Conservation (phyloP, 192 early-diverging fungal genomes). For the Piromyces sp. region DNA sequence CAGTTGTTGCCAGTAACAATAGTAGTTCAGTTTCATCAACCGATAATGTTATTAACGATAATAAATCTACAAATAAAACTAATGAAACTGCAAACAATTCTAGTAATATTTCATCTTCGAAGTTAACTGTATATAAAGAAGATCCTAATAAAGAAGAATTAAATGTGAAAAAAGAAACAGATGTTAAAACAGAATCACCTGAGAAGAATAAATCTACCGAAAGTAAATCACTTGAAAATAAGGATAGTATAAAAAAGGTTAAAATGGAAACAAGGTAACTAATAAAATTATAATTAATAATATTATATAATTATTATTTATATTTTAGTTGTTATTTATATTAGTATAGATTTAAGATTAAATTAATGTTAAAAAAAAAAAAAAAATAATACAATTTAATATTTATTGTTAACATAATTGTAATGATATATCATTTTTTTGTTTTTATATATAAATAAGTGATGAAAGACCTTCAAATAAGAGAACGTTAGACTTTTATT, state of each 20-base stretch:
- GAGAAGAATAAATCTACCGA: not conserved
- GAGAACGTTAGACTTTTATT: not conserved
- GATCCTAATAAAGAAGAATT: not conserved
- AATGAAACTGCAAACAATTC: not conserved
- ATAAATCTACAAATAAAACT: not conserved
- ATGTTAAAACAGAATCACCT: not conserved
- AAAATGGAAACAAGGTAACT: too few relatives aligned
- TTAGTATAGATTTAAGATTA: too few relatives aligned
- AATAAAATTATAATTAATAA: too few relatives aligned
- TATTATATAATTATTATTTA: too few relatives aligned
- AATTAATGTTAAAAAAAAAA: too few relatives aligned
- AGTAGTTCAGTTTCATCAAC: not conserved
- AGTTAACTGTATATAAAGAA: not conserved
- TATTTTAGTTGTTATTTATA: too few relatives aligned
- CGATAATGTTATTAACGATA: not conserved
- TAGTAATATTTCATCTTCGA: not conserved
- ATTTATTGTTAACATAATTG: too few relatives aligned
- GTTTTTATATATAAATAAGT: not conserved
- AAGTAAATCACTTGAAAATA: not conserved
- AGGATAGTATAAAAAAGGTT: not conserved
- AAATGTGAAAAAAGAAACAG: not conserved
- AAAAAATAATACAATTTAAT: too few relatives aligned
- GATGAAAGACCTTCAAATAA: not conserved
- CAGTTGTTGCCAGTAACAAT: not conserved
- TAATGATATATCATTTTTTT: too few relatives aligned